phyloP scores from a whole-genome alignment of 352 stramenopile species.

The Phytophthora hibernalis region DNA sequence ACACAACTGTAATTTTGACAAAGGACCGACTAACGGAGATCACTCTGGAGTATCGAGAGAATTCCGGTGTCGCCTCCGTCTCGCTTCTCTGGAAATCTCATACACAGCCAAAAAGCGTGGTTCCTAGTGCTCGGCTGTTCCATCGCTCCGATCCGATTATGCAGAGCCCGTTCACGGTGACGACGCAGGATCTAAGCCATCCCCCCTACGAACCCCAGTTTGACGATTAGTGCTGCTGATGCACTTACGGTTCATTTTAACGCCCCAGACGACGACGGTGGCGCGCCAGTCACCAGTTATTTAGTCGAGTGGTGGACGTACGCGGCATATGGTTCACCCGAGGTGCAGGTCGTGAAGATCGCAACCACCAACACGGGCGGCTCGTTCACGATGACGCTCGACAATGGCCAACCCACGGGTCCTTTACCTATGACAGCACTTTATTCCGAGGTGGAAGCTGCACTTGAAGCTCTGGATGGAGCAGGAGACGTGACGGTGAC shows the following conservation, averaged over 20 bases:
- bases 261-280: slow-evolving; percentile 85
- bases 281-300: slow-evolving; percentile 84
- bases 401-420: slow-evolving; percentile 50
- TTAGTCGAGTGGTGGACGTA: slow-evolving; percentile 90
- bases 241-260: slow-evolving; percentile 89
- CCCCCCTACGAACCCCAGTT: slow-evolving; percentile 44
- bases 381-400: slow-evolving; percentile 83
- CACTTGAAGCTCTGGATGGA: slow-evolving; percentile 79
- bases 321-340: slow-evolving; percentile 49
- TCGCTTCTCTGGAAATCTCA: slow-evolving; percentile 90
- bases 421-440: slow-evolving; percentile 60
- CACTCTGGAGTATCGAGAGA: slow-evolving; percentile 95
- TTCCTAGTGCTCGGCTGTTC: slow-evolving; percentile 91
- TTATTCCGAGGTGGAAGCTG: slow-evolving; percentile 79
- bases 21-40: slow-evolving; percentile 87
- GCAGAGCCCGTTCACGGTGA: slow-evolving; percentile 70
- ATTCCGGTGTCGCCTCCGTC: slow-evolving; percentile 84
- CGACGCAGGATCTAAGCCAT: slow-evolving; percentile 66
- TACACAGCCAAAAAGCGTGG: slow-evolving; percentile 88
- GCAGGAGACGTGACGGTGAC: slow-evolving; percentile 85
- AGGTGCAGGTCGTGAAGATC: slow-evolving; percentile 90
- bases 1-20: slow-evolving; percentile 61
- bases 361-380: slow-evolving; percentile 75
- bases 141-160: slow-evolving; percentile 68
- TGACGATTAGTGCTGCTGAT: slow-evolving; percentile 59